phyloP scores from a whole-genome alignment of 1,284 basidiomycete species.

The Puccinia brachypodii region DNA sequence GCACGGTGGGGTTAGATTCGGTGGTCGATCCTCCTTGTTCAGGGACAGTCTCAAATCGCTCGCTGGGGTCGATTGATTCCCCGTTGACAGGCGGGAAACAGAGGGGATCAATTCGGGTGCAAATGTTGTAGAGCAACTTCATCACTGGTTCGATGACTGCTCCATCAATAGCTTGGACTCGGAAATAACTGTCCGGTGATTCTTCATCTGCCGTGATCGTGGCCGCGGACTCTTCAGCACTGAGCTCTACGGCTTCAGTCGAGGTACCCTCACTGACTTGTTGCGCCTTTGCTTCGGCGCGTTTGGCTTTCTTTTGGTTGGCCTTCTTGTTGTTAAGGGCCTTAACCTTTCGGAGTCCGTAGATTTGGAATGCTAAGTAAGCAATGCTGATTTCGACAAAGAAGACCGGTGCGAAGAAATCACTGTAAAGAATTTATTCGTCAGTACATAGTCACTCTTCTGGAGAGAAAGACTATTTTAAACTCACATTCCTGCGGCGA shows the following conservation, averaged over 20 bases:
- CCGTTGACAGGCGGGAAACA: slow-evolving; percentile 21
- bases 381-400: slow-evolving; percentile 40
- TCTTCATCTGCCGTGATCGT: background rate
- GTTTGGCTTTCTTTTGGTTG: background rate
- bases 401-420: slow-evolving; percentile 47
- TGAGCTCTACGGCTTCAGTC: background rate
- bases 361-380: slow-evolving; percentile 47
- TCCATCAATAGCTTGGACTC: background rate
- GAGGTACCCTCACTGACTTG: background rate
- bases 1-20: background rate
- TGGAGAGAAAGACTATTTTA: background rate
- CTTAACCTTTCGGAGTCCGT: slow-evolving; percentile 32
- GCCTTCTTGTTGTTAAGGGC: slow-evolving; percentile 2
- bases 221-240: background rate
- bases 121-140: slow-evolving; percentile 41
- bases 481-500: slow-evolving; percentile 40
- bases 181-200: background rate
- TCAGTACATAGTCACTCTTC: background rate
- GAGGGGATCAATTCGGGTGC: slow-evolving; percentile 30
- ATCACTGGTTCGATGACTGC: slow-evolving; percentile 18
- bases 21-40: background rate
- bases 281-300: background rate
- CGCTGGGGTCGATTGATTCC: background rate
- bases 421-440: background rate
- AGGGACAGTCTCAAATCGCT: background rate